Evolutionary conservation across 2,329 filamentous ascomycete genomes (phyloP), one percentile per base, ranked within the genome.

Genomic region (Grosmannia clavigera): DNA sequence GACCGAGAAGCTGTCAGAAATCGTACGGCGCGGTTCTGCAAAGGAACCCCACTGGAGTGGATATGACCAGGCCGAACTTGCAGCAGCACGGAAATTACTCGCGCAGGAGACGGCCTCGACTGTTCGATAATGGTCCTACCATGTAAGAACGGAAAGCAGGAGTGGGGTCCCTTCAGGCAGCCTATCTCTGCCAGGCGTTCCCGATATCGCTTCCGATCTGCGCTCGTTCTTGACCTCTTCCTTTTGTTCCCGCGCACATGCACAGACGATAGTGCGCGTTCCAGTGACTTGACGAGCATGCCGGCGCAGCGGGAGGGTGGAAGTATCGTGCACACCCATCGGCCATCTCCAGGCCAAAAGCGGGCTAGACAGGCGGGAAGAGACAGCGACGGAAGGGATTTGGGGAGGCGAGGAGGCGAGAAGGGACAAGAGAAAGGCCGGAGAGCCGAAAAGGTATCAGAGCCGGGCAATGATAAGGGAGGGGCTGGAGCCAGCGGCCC

Each of bases 1-100:
- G 27, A 92, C 87, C 1, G 76, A 78, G 61, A 92, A 90, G 72
- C 78, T 95, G 16, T 80, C 81, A 1, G 88, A 92, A 69, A 92
- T 94, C 66, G 82, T 92, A 63, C 80, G 87, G 62, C 80, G 81
- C 63, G 78, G 81, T 68, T 73, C 77, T 43, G 76, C 80, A 57
- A 75, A 80, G 61, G 81, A 90, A 70, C 78, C 77, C 64, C 80
- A 81, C 22, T 91, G 87, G 86, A 78, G 82, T 67, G 89, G 88
- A 10, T 92, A 89, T 71, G 82, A 86, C 61, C 76, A 81, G 67
- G 79, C 81, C 3, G 89, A 95, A 69, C 74, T 95, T 57, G 80
- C 81, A 66, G 88, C 88, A 14, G 87, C 86, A 56, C 80, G 82
- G 66, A 83, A 85, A 65, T 75, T 92, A 61, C 73, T 92, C 46